Evolutionary conservation across 2,329 filamentous ascomycete species (phyloP).

Genomic region (Alternaria sp.): DNA sequence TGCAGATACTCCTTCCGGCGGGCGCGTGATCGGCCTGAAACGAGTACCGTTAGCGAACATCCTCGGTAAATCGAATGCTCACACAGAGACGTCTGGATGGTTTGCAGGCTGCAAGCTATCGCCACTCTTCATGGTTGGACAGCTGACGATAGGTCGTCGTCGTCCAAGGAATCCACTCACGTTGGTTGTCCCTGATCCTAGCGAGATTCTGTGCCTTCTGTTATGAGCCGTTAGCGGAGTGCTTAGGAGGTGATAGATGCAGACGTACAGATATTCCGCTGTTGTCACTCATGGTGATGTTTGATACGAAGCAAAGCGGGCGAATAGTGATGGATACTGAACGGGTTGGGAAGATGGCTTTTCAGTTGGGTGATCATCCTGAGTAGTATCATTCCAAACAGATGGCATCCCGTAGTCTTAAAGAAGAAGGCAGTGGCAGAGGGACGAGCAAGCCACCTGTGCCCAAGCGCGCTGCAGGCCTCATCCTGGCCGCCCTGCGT

Average conservation of each 20-base stretch:
- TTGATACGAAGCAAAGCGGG: constrained; percentile 9
- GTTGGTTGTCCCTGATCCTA: constrained; percentile 77
- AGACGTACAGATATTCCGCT: constrained; percentile 27
- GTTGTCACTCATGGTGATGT: constrained; percentile 39
- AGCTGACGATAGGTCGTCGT: not conserved
- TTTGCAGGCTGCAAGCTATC: not conserved
- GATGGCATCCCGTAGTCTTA: constrained; percentile 35
- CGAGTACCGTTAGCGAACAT: constrained; percentile 10
- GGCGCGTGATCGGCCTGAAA: constrained; percentile 69
- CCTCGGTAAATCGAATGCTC: not conserved
- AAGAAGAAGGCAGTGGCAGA: constrained; percentile 19
- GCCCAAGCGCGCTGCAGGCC: constrained; percentile 14
- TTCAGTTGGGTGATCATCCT: constrained; percentile 25
- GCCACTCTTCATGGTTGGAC: not conserved
- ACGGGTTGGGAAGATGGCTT: constrained; percentile 19
- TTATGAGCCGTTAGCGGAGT: constrained; percentile 12
- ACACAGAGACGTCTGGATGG: not conserved
- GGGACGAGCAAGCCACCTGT: constrained; percentile 32
- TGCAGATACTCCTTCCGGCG: constrained; percentile 75
- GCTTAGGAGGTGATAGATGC: not conserved
- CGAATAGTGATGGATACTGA: constrained; percentile 12
- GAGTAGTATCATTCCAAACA: constrained; percentile 23
- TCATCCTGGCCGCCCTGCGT: constrained; percentile 27
- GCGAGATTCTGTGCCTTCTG: constrained; percentile 54
- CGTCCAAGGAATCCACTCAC: constrained; percentile 27